Conservation (phyloP, 257 asterid genomes). For the Cynanchum wilfordii region DNA sequence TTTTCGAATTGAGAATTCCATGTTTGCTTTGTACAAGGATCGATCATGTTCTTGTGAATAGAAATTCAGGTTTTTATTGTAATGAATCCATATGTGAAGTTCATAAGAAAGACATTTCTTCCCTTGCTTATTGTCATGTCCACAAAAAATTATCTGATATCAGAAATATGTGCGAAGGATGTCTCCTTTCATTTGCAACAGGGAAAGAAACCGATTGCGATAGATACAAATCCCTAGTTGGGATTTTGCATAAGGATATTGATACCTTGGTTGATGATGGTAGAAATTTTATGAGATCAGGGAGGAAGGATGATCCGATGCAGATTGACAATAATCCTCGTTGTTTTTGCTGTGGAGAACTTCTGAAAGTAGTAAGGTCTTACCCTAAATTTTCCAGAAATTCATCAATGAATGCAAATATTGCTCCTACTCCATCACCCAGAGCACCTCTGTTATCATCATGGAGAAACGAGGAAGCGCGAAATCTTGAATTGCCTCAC, state of each 20-base stretch:
- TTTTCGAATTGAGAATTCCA: slow-evolving; percentile 60
- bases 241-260: slow-evolving; percentile 57
- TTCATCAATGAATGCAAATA: slow-evolving; percentile 37
- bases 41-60: slow-evolving; percentile 50
- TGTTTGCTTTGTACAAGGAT: slow-evolving; percentile 80
- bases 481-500: slow-evolving; percentile 40
- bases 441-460: slow-evolving; percentile 38
- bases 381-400: slow-evolving; percentile 37
- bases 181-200: slow-evolving; percentile 64
- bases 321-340: slow-evolving; percentile 23
- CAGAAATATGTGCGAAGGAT: slow-evolving; percentile 63
- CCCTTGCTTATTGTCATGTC: slow-evolving; percentile 81
- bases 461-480: slow-evolving; percentile 39
- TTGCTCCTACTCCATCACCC: slow-evolving; percentile 57
- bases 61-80: slow-evolving; percentile 50
- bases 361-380: slow-evolving; percentile 33
- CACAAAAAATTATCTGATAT: slow-evolving; percentile 69
- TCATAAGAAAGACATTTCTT: slow-evolving; percentile 73
- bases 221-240: slow-evolving; percentile 52
- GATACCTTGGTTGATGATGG: slow-evolving; percentile 39
- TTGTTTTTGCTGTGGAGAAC: slow-evolving; percentile 88
- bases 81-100: slow-evolving; percentile 72
- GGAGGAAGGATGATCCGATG: slow-evolving; percentile 44
- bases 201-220: slow-evolving; percentile 50
- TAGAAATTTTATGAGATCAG: slow-evolving; percentile 16